phyloP scores from a whole-genome alignment of 805 yeast genomes.

The Suhomyces faveliae region DNA sequence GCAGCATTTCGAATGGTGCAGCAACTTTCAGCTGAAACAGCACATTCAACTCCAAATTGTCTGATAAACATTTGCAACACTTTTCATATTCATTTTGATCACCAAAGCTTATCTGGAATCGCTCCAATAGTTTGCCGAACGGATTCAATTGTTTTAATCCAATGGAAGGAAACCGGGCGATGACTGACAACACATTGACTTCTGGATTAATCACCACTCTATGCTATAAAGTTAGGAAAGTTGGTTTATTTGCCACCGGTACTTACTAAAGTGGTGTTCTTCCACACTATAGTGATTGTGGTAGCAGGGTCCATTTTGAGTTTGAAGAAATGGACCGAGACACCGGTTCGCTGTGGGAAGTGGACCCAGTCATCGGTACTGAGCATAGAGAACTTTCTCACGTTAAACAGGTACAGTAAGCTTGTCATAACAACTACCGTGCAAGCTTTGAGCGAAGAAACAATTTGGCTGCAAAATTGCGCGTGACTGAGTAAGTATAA shows the following conservation, averaged over 20 bases:
- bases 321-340: slow-evolving; percentile 17
- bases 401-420: not conserved
- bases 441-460: not conserved
- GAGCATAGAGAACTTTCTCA: slow-evolving; percentile 5
- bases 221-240: too few species aligned
- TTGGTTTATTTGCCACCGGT: too few species aligned
- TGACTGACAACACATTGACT: slow-evolving; percentile 14
- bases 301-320: not conserved
- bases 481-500: too few species aligned
- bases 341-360: slow-evolving; percentile 28
- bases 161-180: slow-evolving; percentile 25
- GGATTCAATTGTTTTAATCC: slow-evolving; percentile 26
- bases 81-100: slow-evolving; percentile 11
- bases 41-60: slow-evolving; percentile 5
- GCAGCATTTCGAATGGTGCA: not conserved
- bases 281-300: slow-evolving; percentile 18
- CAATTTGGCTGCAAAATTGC: slow-evolving; percentile 6
- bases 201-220: slow-evolving; percentile 6
- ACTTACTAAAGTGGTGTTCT: slow-evolving; percentile 20
- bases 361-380: slow-evolving; percentile 24
- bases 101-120: slow-evolving; percentile 31
- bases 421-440: not conserved
- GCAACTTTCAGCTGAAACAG: not conserved
- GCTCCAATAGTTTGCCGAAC: slow-evolving; percentile 17
- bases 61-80: slow-evolving; percentile 9